A percentile compares a stretch with the other conserved stretches of the same genome.
Evolutionary conservation across 495 filamentous ascomycete genomes (phyloP).

Genomic region (Sphaerosporella brunnea): DNA sequence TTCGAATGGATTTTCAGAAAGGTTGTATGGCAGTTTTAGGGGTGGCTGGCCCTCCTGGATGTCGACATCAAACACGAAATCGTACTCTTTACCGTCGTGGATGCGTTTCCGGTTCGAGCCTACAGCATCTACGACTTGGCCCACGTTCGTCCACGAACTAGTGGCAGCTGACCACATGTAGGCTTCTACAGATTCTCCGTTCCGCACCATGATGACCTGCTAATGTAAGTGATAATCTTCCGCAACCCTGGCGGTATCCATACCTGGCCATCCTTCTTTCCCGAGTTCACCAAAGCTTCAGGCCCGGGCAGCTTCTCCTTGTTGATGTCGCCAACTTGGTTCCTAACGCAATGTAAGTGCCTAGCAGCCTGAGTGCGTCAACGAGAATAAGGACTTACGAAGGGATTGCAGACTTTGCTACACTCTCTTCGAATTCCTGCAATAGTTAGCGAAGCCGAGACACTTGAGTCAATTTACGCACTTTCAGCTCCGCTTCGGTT

Average conservation of each 20-base stretch:
- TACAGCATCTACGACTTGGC: slow-evolving; percentile 79
- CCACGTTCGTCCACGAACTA: slow-evolving; percentile 65
- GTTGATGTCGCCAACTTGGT: slow-evolving; percentile 56
- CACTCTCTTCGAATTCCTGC: slow-evolving; percentile 57
- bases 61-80: slow-evolving; percentile 96
- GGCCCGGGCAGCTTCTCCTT: slow-evolving; percentile 78
- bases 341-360: slow-evolving; percentile 10
- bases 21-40: slow-evolving; percentile 84
- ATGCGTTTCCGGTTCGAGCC: slow-evolving; percentile 47
- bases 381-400: slow-evolving; percentile 34
- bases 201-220: slow-evolving; percentile 52
- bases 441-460: neutral
- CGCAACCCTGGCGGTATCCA: slow-evolving; percentile 12
- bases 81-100: slow-evolving; percentile 76
- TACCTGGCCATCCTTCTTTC: slow-evolving; percentile 85
- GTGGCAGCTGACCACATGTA: slow-evolving; percentile 59
- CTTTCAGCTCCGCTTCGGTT: neutral
- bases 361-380: no score
- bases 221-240: neutral
- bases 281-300: slow-evolving; percentile 65
- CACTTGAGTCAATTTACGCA: slow-evolving; percentile 6
- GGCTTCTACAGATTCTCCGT: slow-evolving; percentile 58
- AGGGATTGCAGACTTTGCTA: slow-evolving; percentile 68
- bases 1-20: slow-evolving; percentile 82
- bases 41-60: slow-evolving; percentile 91